A percentile compares a stretch with the other conserved stretches of the same genome.
Conservation (phyloP, 495 filamentous ascomycete genomes). For the Massariosphaeria phaeospora region DNA sequence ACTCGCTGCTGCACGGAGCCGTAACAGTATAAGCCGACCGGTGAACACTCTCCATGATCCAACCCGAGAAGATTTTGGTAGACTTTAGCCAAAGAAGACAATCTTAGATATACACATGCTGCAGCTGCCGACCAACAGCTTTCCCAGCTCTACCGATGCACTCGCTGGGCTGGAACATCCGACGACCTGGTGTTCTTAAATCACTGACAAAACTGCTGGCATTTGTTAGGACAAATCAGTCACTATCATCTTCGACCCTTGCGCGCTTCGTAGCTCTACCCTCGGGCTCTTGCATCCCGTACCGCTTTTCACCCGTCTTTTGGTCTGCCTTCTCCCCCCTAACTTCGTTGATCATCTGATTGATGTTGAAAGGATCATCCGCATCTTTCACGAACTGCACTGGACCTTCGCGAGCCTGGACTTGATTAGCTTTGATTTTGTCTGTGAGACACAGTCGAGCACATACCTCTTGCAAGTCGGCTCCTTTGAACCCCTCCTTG, state of each 20-base stretch:
- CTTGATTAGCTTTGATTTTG: conserved; percentile 34
- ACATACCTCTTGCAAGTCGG: conserved; percentile 72
- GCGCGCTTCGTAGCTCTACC: conserved; percentile 71
- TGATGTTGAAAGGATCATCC: conserved; percentile 84
- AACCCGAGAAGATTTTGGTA: too few relatives aligned
- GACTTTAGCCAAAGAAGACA: too few relatives aligned
- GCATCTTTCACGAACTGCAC: conserved; percentile 97
- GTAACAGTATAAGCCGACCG: too few relatives aligned
- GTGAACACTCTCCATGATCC: too few relatives aligned
- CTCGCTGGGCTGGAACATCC: too few relatives aligned
- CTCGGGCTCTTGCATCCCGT: conserved; percentile 72
- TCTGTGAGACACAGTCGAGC: neutral
- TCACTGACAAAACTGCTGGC: too few relatives aligned
- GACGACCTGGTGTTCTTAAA: too few relatives aligned
- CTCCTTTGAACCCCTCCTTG: conserved; percentile 81
- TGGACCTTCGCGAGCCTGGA: conserved; percentile 71
- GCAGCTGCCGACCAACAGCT: too few relatives aligned
- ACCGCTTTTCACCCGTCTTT: conserved; percentile 63
- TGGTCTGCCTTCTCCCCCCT: conserved; percentile 40
- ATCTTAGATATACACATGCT: too few relatives aligned
- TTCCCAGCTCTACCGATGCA: too few relatives aligned
- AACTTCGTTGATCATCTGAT: conserved; percentile 84
- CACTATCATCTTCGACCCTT: conserved; percentile 69
- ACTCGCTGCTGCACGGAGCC: too few relatives aligned
- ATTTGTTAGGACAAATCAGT: too few relatives aligned